Percentiles rank a stretch among this genome's conserved stretches.
Conservation (phyloP, 176 grass and related monocot genomes). For the Musa beccarii region DNA sequence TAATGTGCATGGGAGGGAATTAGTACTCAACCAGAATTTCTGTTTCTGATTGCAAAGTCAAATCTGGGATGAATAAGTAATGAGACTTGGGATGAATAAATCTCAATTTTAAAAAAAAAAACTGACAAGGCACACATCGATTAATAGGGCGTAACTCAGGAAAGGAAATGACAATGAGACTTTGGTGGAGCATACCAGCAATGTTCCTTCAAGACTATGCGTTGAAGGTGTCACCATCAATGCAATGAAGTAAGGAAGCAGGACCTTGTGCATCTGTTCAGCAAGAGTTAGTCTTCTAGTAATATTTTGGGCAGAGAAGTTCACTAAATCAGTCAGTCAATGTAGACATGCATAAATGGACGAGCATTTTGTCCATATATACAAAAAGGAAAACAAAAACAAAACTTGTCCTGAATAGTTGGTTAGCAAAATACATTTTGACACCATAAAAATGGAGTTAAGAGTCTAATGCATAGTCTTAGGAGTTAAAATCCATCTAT, state of each 20-base stretch:
- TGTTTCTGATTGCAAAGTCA: too few species aligned
- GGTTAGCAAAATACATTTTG: too few species aligned
- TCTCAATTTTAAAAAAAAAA: not conserved
- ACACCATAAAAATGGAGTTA: too few species aligned
- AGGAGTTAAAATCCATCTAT: not conserved
- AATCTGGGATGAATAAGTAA: not conserved
- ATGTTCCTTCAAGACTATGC: slow-evolving; percentile 82
- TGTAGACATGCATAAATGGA: too few species aligned
- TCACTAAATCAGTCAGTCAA: too few species aligned
- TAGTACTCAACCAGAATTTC: too few species aligned
- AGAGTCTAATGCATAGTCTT: too few species aligned
- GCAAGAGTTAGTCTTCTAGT: slow-evolving; percentile 17
- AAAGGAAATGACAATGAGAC: slow-evolving; percentile 17
- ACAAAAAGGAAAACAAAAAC: too few species aligned
- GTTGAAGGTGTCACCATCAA: slow-evolving; percentile 82
- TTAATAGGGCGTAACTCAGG: not conserved
- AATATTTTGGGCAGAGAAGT: not conserved
- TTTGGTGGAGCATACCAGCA: slow-evolving; percentile 58
- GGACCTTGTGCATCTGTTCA: slow-evolving; percentile 71
- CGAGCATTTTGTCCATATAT: too few species aligned
- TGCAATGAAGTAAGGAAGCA: slow-evolving; percentile 73
- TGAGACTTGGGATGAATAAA: slow-evolving; percentile 4
- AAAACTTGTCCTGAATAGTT: too few species aligned
- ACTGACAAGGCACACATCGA: not conserved
- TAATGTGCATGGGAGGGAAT: too few species aligned